Conservation (phyloP, 192 early-diverging fungal species). For the Coemansia sp. region DNA sequence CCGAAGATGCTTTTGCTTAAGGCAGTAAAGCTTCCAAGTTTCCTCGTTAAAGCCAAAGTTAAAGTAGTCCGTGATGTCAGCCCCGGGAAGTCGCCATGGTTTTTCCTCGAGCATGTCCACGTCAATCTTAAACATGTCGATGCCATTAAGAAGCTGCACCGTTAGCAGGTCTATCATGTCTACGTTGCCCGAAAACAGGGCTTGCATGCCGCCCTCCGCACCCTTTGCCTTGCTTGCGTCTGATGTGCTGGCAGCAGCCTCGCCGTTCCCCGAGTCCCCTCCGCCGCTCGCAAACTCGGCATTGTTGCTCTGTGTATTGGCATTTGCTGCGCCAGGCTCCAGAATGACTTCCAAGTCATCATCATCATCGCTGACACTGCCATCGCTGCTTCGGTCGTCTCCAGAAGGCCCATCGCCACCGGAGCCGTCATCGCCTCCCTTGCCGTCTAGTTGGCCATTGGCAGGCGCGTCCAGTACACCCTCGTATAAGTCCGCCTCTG, state of each 20-base stretch:
- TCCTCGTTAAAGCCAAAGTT: conserved; percentile 98
- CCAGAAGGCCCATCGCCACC: background rate
- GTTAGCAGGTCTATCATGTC: conserved; percentile 46
- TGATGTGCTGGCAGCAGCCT: background rate
- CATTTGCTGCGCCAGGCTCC: conserved; percentile 27
- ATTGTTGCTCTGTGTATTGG: conserved; percentile 9
- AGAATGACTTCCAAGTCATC: conserved; percentile 42
- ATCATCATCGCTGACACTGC: conserved; percentile 7
- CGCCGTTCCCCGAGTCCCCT: background rate
- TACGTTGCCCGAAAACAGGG: conserved; percentile 28
- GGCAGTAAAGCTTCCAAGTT: conserved; percentile 92
- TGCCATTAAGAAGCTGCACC: conserved; percentile 60
- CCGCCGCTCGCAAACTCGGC: background rate
- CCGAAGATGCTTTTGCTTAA: conserved; percentile 87
- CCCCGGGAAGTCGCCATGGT: conserved; percentile 89
- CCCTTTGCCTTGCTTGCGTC: conserved; percentile 8
- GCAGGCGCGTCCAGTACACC: background rate
- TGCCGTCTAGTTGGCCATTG: background rate
- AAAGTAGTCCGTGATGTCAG: conserved; percentile 98
- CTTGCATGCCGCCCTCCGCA: conserved; percentile 18
- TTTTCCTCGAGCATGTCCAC: conserved; percentile 93
- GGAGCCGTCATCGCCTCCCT: background rate
- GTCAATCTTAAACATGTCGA: conserved; percentile 86
- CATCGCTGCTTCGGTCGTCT: background rate
- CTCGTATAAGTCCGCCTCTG: background rate